phyloP scores from a whole-genome alignment of 73 alveolate species.

The Paramecium caudatum region DNA sequence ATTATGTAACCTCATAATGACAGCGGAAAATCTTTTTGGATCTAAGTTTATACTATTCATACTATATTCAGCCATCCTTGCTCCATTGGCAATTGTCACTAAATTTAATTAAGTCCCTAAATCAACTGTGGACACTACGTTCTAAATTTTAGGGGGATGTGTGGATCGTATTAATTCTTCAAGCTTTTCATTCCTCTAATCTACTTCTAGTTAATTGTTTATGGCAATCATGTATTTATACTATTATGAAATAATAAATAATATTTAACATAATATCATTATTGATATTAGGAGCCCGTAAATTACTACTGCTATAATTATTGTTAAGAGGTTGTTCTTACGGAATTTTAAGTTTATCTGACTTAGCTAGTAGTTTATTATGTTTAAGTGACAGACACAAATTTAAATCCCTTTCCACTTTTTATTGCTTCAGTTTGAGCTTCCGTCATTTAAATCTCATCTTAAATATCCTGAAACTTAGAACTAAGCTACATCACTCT shows the following conservation, averaged over 20 bases:
- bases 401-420: constrained; percentile 49
- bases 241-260: too few species aligned
- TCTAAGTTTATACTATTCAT: constrained; percentile 35
- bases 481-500: constrained; percentile 13
- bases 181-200: not conserved
- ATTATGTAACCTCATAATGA: constrained; percentile 96
- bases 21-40: constrained; percentile 99
- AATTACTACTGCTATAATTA: too few species aligned
- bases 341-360: not conserved
- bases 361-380: constrained; percentile 24
- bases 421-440: constrained; percentile 6
- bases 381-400: constrained; percentile 35
- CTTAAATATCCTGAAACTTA: not conserved
- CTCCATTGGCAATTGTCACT: constrained; percentile 89
- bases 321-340: too few species aligned
- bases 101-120: constrained; percentile 90
- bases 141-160: constrained; percentile 83
- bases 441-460: constrained; percentile 11
- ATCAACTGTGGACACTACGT: constrained; percentile 95
- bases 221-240: too few species aligned
- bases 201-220: too few species aligned
- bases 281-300: too few species aligned
- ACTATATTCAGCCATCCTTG: constrained; percentile 97
- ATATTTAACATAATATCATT: too few species aligned
- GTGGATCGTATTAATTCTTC: constrained; percentile 27